Base-by-base conservation (phyloP, 208 protist genomes). In the Lotmaria passim region DNA sequence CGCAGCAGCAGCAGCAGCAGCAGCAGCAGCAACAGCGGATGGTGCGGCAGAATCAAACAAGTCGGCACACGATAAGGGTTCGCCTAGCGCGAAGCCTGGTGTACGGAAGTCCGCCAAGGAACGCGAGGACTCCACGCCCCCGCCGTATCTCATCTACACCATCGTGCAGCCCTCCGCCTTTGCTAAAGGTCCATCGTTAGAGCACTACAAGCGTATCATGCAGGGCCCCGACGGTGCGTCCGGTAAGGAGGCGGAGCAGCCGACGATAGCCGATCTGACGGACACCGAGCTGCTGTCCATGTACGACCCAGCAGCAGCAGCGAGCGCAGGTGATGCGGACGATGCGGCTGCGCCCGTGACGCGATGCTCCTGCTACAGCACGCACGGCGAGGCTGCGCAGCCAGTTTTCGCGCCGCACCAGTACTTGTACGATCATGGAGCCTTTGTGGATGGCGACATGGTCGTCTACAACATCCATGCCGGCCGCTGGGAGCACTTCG, bases 361-460 rank as follows among this genome's bases (percentile, higher is more conserved):
- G 15, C 41, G 31, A 12, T 61, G 51, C 57, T 36, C n/a, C 21
- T 69, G 52, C 52, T 51, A 39, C 41, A 44, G 7, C 8, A 47
- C 7, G 10, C 38, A 55, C 7, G 51, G 10, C 12, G 39, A 33
- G 47, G 47, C 3, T 11, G 15, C 59, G 2, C 17, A 59, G 36
- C 51, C 52, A 1, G 64, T 58, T 30, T 69, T 68, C 43, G 55
- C 60, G 6, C 28, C 60, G 38, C 79, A 84, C 30, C 69, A 81
- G 55, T 85, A 72, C 58, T 64, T 69, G 21, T 86, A 86, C 63
- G 77, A 78, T 1, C 17, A 56, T 15, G 47, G 60, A 17, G 61
- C 65, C 34, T 90, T 90, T 59, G 62, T 76, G 33, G 85, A 90
- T 47, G 81, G 85, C 23, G 82, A 86, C 69, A 72, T 87, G 60